phyloP scores from a whole-genome alignment of 495 filamentous ascomycete species.

The Tuber calosporum region DNA sequence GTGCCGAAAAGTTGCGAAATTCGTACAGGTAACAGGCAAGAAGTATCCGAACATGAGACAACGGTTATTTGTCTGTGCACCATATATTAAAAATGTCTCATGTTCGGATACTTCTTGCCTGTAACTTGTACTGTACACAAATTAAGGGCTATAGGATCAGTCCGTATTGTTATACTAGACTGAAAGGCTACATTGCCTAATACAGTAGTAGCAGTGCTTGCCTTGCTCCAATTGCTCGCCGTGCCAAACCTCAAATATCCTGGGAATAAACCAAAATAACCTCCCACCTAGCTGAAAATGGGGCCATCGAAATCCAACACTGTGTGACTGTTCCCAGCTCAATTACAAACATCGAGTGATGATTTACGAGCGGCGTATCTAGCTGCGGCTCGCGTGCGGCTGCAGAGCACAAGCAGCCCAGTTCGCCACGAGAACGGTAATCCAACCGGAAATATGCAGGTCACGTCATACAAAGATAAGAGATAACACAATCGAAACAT shows the following conservation, averaged over 20 bases:
- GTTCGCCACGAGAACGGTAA: background rate
- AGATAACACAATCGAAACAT: conserved; percentile 3
- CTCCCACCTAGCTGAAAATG: background rate
- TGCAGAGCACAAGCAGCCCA: background rate
- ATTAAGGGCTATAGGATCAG: background rate
- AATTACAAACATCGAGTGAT: background rate
- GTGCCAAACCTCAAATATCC: background rate
- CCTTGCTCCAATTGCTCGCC: background rate
- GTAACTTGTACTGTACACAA: background rate
- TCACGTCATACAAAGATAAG: background rate
- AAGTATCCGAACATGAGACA: no score
- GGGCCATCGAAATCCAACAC: background rate
- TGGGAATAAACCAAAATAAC: background rate
- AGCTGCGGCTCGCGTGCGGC: background rate
- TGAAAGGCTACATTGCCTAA: background rate
- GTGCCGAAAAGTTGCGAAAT: background rate
- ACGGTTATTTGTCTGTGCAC: no score
- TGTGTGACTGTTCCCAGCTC: background rate
- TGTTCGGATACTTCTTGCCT: no score
- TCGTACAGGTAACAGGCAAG: no score
- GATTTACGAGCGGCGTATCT: background rate
- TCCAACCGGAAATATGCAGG: background rate
- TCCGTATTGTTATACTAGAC: background rate
- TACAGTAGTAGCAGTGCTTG: background rate
- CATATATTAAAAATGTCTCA: no score